Percentiles rank a stretch among this genome's conserved stretches.
These are phyloP conservation scores for Quercus alba DNA, from an alignment of 306 rosid species.

Conservation along the genomic window DNA sequence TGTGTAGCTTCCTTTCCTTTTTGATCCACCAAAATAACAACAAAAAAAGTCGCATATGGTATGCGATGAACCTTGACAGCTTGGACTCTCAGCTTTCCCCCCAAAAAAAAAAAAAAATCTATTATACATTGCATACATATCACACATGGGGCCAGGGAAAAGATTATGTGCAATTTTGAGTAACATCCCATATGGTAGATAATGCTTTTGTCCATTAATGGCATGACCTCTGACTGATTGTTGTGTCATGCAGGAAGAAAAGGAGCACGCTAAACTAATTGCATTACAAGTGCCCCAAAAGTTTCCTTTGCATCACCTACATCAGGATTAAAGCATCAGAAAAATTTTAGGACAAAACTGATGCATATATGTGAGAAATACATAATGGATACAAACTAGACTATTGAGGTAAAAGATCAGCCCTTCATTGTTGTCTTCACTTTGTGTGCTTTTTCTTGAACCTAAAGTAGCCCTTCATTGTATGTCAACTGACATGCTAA, in stretches of 20 bases:
- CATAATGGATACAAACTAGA: not conserved
- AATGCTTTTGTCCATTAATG: not conserved
- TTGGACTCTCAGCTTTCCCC: too few relatives aligned
- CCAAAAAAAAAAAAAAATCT: not conserved
- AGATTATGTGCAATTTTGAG: not conserved
- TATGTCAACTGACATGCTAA: not conserved
- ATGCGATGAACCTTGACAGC: too few relatives aligned
- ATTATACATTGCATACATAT: not conserved
- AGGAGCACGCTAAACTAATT: not conserved
- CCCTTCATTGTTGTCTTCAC: not conserved
- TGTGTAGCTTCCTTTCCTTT: too few relatives aligned
- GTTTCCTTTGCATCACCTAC: not conserved
- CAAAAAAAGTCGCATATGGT: too few relatives aligned
- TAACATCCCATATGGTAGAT: not conserved
- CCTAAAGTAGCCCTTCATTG: not conserved
- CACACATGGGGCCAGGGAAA: not conserved
- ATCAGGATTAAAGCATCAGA: not conserved
- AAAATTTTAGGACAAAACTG: not conserved
- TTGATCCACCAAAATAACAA: too few relatives aligned
- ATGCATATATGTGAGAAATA: not conserved
- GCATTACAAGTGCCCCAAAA: not conserved
- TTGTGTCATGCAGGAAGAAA: conserved; percentile 18
- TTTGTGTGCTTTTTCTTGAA: not conserved
- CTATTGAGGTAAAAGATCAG: not conserved
- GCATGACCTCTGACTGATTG: not conserved